A percentile compares a stretch with the other conserved stretches of the same genome.
phyloP scores from a whole-genome alignment of 306 rosid species.

The Prosopis cineraria region DNA sequence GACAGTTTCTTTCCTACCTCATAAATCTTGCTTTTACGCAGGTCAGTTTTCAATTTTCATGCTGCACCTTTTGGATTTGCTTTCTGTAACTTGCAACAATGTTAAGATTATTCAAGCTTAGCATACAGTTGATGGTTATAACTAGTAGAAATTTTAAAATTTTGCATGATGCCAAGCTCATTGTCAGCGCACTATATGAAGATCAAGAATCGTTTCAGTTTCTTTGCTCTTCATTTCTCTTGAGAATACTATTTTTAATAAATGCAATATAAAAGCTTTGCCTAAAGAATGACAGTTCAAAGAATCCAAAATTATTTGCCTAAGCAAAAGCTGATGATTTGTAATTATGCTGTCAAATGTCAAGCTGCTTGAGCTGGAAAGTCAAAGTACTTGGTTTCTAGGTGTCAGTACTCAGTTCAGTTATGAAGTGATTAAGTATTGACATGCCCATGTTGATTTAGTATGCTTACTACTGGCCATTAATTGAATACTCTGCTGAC shows the following conservation, averaged over 20 bases:
- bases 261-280: neutral
- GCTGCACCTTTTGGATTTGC: neutral
- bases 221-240: neutral
- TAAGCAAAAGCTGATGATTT: neutral
- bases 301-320: neutral
- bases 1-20: slow-evolving; percentile 90
- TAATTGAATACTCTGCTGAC: neutral
- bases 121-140: neutral
- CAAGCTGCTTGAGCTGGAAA: neutral
- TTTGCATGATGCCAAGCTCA: neutral
- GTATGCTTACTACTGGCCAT: neutral
- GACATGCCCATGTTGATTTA: neutral
- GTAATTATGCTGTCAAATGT: neutral
- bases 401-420: neutral
- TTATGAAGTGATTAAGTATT: neutral
- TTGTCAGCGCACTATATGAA: neutral
- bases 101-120: slow-evolving; percentile 6
- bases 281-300: neutral
- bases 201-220: neutral
- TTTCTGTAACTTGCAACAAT: neutral
- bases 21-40: slow-evolving; percentile 63
- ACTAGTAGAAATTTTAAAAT: neutral
- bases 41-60: slow-evolving; percentile 38
- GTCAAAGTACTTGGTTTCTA: neutral
- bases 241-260: neutral